A percentile compares a stretch with the other conserved stretches of the same genome.
phyloP scores from a whole-genome alignment of 148 eudicot species.

The Fagopyrum esculentum region DNA sequence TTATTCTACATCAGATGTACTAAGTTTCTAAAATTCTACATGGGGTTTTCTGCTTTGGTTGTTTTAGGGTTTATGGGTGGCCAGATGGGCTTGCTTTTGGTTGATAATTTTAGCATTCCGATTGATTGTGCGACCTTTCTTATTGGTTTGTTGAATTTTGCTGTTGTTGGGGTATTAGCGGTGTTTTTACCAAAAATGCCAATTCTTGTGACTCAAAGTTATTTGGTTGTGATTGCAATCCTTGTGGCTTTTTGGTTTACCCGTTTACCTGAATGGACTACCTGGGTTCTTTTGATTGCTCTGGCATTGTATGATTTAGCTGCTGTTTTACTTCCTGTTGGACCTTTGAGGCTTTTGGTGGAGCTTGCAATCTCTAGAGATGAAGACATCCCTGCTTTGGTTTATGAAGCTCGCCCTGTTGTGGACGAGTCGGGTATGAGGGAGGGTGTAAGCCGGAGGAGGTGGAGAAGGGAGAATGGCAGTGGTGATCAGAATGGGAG shows the following conservation, averaged over 20 bases:
- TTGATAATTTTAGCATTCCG: constrained; percentile 33
- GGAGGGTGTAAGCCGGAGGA: constrained; percentile 31
- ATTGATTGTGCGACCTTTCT: constrained; percentile 57
- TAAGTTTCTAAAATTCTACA: constrained; percentile 75
- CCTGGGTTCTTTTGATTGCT: constrained; percentile 91
- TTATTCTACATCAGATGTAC: constrained; percentile 80
- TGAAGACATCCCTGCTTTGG: constrained; percentile 92
- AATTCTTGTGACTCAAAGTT: constrained; percentile 61
- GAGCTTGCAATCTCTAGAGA: constrained; percentile 92
- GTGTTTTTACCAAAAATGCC: constrained; percentile 72
- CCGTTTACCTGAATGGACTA: constrained; percentile 92
- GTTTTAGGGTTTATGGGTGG: constrained; percentile 89
- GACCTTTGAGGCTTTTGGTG: constrained; percentile 80
- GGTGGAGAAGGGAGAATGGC: constrained; percentile 55
- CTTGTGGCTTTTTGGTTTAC: constrained; percentile 97
- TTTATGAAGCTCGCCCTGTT: constrained; percentile 93
- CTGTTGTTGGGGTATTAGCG: constrained; percentile 78
- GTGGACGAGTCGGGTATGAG: constrained; percentile 23
- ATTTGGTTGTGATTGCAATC: constrained; percentile 82
- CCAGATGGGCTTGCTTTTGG: constrained; percentile 43
- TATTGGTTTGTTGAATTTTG: constrained; percentile 54
- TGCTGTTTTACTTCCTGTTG: constrained; percentile 88
- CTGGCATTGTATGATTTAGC: constrained; percentile 89
- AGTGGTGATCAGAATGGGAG: constrained; percentile 18
- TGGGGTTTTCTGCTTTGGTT: constrained; percentile 81